Evolutionary conservation across 2,329 filamentous ascomycete genomes (phyloP), one percentile per base, ranked within the genome.

Genomic region (Remersonia thermophila): DNA sequence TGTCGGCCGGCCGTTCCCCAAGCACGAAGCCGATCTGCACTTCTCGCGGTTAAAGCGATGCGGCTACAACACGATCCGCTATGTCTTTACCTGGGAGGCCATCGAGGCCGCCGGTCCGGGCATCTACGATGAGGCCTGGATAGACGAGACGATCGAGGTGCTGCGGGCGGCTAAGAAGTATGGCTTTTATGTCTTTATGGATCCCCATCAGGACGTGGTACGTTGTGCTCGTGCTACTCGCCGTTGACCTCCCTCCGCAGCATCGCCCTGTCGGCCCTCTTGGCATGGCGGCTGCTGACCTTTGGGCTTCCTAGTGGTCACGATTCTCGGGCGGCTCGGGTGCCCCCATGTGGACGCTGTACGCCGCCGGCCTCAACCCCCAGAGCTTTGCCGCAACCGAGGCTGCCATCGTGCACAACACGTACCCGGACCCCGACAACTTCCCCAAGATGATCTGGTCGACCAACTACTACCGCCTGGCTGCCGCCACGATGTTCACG

Each of bases 391-490:
- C 78, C 35, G 77, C 74, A 14, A 98, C 87, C 11, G 82, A 95
- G 59, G 89, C 89, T 3, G 85, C 91, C 27, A 72, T 96, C 41
- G 89, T 98, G 6, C 91, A 98, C 36, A 98, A 96, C 52, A 93
- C 83, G 2, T 95, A 84, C 54, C 77, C 83, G 8, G 73, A 93
- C 14, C 85, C 87, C 7, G 78, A 78, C 17, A 71, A 79, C 1
- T 98, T 89, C 47, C 91, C 91, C 16, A 96, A 95, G 63, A 98
- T 98, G 93, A 89, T 96, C 39, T 98, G 91, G 91, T 86, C 89
- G 12, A 96, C 93, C 35, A 98, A 98, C 55, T 98, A 98, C 58
- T 82, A 77, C 43, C 75, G 91, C 16, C 67, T 96, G 33, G 87
- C 81, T 3, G 83, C 80, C 33, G 84, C 87, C 47, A 87, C 85